Base-by-base conservation (phyloP, 208 protist species). In the Leishmania mexicana region DNA sequence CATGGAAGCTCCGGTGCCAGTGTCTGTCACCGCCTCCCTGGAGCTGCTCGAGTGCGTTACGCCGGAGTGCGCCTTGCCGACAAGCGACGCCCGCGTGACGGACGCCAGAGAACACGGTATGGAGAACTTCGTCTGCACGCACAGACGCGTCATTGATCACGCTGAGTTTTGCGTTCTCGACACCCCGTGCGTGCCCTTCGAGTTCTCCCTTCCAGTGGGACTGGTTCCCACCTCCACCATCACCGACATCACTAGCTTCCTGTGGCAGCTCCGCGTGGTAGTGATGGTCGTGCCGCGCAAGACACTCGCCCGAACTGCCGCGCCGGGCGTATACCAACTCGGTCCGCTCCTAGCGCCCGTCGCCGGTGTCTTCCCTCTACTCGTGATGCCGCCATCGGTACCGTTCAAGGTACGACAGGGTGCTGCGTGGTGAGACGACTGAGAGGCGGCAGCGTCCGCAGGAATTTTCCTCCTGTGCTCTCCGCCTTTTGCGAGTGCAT, bases 191-290 rank as follows among this genome's bases (percentile, higher is more conserved):
- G 83, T 86, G 45, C 75, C 83, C 1, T 86, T 86, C 53, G 83
- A 82, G 79, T 86, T 86, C 15, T 77, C 75, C 3, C 68, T 86
- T 53, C 83, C 83, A 5, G 64, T 83, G 21, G 83, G 83, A 40
- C 49, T 80, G 6, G 67, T 86, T 13, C 83, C 83, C 7, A 58
- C 83, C 2, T 80, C 83, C 4, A 83, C 83, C 38, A 67, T 86
- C 40, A 86, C 83, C 24, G 83, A 86, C 62, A 71, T 86, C 15
- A 83, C 83, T 8, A 86, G 64, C 31, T 83, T 86, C 40, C 31
- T 86, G 74, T 86, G 83, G 84, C 80, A 84, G 62, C 77, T 83
- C 62, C 84, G 84, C 3, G 76, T 84, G 0, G 84, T 82, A 21
- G 65, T 84, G 45, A 82, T 76, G 54, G 71, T 51, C 35, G 76